Conservation (phyloP, 495 filamentous ascomycete genomes). For the Hypoxylon rickii region DNA sequence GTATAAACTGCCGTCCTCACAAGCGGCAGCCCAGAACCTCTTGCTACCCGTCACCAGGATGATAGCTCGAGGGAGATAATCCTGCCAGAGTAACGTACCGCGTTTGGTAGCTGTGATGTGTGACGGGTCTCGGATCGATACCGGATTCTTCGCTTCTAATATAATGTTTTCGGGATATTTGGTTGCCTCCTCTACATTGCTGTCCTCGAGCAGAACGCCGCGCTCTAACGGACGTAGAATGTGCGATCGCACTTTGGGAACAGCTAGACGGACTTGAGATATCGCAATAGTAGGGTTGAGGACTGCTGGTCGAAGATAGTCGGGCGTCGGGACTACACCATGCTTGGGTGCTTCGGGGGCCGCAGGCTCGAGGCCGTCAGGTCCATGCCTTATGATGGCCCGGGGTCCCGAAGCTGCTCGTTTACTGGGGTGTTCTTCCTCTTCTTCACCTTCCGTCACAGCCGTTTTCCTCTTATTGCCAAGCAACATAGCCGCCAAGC, state of each 20-base stretch:
- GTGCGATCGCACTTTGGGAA: slow-evolving; percentile 82
- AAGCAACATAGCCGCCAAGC: slow-evolving; percentile 79
- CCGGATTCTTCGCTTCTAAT: slow-evolving; percentile 57
- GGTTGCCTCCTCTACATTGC: slow-evolving; percentile 60
- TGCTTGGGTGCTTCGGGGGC: slow-evolving; percentile 54
- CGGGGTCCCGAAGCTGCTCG: slow-evolving; percentile 68
- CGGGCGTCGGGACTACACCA: slow-evolving; percentile 76
- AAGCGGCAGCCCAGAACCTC: slow-evolving; percentile 88
- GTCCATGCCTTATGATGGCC: slow-evolving; percentile 73
- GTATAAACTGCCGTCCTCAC: slow-evolving; percentile 91
- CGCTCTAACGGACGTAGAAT: slow-evolving; percentile 71
- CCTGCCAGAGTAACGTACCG: slow-evolving; percentile 90
- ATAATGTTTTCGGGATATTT: slow-evolving; percentile 62
- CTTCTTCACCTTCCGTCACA: slow-evolving; percentile 65
- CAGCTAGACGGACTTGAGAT: slow-evolving; percentile 85
- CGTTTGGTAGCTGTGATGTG: slow-evolving; percentile 78
- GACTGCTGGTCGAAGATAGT: slow-evolving; percentile 86
- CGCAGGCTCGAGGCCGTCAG: slow-evolving; percentile 75
- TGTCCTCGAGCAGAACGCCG: slow-evolving; percentile 49
- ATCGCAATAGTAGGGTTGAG: slow-evolving; percentile 77
- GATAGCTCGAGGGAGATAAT: slow-evolving; percentile 82
- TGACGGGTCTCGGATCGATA: slow-evolving; percentile 74
- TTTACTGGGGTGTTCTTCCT: slow-evolving; percentile 65
- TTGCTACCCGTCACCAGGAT: slow-evolving; percentile 87
- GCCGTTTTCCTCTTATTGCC: slow-evolving; percentile 90